Evolutionary conservation across 805 yeast genomes (phyloP).

Genomic region (Candida loeiensis): DNA sequence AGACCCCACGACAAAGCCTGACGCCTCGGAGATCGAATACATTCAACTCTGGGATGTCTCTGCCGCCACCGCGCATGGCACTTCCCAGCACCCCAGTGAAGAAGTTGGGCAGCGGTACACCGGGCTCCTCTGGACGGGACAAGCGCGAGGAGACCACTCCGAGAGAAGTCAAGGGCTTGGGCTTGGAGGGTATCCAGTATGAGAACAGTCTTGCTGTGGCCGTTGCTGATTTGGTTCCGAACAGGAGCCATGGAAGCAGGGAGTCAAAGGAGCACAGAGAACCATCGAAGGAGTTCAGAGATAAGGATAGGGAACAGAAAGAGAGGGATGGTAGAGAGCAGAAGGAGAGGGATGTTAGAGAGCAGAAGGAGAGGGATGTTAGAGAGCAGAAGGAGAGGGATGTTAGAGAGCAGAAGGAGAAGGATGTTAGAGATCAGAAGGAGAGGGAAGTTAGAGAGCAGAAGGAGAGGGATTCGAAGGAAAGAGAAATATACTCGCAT

Average conservation of each 20-base stretch:
- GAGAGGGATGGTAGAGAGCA: conserved; percentile 1
- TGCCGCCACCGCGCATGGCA: conserved; percentile 38
- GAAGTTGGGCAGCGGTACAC: conserved; percentile 12
- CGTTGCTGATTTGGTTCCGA: conserved; percentile 2
- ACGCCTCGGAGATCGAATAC: neutral
- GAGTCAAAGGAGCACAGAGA: neutral
- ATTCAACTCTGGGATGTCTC: neutral
- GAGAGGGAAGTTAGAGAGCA: too few species aligned
- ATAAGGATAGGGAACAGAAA: conserved; percentile 1
- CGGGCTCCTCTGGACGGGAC: conserved; percentile 12
- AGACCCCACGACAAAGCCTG: conserved; percentile 18
- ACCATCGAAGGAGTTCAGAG: neutral
- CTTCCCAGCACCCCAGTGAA: conserved; percentile 27
- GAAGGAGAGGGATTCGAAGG: conserved; percentile 2
- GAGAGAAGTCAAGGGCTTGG: conserved; percentile 28
- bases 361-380: too few species aligned
- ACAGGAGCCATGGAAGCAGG: neutral
- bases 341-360: too few species aligned
- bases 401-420: conserved; percentile 1
- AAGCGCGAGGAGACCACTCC: conserved; percentile 6
- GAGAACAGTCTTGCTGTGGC: conserved; percentile 9
- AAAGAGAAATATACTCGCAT: conserved; percentile 2
- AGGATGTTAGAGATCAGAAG: conserved; percentile 1
- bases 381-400: conserved; percentile 3
- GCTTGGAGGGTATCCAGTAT: conserved; percentile 35